A percentile compares a stretch with the other conserved stretches of the same genome.
These are phyloP conservation scores for Urtica urens DNA, from an alignment of 306 rosid species.

Conservation along the genomic window DNA sequence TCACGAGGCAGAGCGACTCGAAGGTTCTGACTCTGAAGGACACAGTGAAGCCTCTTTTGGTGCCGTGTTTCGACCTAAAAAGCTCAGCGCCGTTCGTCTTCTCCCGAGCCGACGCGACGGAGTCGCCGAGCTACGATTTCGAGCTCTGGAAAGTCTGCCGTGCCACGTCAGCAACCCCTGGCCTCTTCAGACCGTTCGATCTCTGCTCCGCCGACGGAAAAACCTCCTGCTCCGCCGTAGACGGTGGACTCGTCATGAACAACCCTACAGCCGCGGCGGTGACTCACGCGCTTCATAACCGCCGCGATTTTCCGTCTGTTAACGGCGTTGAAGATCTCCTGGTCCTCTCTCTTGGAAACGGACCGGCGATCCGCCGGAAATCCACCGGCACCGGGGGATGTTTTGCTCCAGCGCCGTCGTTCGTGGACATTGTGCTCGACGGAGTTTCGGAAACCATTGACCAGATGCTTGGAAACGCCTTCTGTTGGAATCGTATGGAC, in stretches of 20 bases:
- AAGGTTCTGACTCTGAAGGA: conserved; percentile 55
- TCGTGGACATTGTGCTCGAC: conserved; percentile 74
- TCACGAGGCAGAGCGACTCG: conserved; percentile 41
- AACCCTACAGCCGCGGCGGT: conserved; percentile 92
- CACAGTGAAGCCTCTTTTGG: conserved; percentile 74
- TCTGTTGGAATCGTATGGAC: conserved; percentile 83
- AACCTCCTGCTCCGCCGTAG: conserved; percentile 69
- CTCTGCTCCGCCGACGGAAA: conserved; percentile 73
- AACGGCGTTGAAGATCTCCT: conserved; percentile 77
- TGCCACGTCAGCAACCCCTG: conserved; percentile 83
- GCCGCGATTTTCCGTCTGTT: conserved; percentile 79
- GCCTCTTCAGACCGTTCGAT: conserved; percentile 60
- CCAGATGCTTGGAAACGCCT: conserved; percentile 90
- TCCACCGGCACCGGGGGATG: too few relatives aligned
- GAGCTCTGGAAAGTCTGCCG: conserved; percentile 93
- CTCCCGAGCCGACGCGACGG: conserved; percentile 84
- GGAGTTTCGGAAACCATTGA: conserved; percentile 91
- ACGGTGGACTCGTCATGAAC: conserved; percentile 96
- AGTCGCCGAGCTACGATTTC: conserved; percentile 86
- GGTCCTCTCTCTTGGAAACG: conserved; percentile 76
- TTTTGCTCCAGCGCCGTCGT: conserved; percentile 20
- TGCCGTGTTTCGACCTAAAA: conserved; percentile 89
- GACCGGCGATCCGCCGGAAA: conserved; percentile 24
- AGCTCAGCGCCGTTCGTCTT: conserved; percentile 94
- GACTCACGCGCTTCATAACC: conserved; percentile 86